Conservation (phyloP, 805 yeast genomes). For the Nakazawaea wickerhamii region DNA sequence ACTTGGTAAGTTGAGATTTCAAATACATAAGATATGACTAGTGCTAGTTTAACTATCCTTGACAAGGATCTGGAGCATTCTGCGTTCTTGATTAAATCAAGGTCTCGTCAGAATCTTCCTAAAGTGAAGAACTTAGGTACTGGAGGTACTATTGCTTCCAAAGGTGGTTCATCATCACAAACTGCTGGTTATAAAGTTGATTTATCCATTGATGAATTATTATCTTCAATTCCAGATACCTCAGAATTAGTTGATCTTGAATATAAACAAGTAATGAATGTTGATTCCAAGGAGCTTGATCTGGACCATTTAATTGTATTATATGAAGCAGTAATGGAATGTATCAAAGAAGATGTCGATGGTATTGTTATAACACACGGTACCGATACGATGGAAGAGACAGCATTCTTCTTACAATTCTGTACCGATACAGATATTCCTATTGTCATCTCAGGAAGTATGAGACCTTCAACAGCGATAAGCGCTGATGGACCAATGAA, state of each 20-base stretch:
- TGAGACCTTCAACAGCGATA: constrained; percentile 69
- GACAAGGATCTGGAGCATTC: constrained; percentile 10
- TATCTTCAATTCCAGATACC: constrained; percentile 52
- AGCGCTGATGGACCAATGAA: constrained; percentile 74
- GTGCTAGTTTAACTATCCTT: constrained; percentile 1
- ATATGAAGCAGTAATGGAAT: constrained; percentile 39
- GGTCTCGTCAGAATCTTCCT: constrained; percentile 16
- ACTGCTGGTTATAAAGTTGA: constrained; percentile 54
- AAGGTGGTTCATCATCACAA: constrained; percentile 39
- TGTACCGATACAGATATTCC: constrained; percentile 40
- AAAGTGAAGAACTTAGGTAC: constrained; percentile 47
- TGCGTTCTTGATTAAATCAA: constrained; percentile 11
- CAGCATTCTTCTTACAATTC: constrained; percentile 57
- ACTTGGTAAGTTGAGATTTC: no score
- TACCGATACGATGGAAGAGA: constrained; percentile 66
- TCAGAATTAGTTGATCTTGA: constrained; percentile 48
- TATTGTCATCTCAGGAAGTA: constrained; percentile 64
- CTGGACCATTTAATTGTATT: constrained; percentile 39
- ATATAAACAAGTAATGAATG: constrained; percentile 57
- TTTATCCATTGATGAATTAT: constrained; percentile 44
- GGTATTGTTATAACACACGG: constrained; percentile 68
- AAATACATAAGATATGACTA: no score
- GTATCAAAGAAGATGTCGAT: constrained; percentile 37
- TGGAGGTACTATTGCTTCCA: constrained; percentile 57
- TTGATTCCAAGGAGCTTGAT: constrained; percentile 56